phyloP scores from a whole-genome alignment of 1,139 yeast genomes.

The Geotrichum histeridarum region DNA sequence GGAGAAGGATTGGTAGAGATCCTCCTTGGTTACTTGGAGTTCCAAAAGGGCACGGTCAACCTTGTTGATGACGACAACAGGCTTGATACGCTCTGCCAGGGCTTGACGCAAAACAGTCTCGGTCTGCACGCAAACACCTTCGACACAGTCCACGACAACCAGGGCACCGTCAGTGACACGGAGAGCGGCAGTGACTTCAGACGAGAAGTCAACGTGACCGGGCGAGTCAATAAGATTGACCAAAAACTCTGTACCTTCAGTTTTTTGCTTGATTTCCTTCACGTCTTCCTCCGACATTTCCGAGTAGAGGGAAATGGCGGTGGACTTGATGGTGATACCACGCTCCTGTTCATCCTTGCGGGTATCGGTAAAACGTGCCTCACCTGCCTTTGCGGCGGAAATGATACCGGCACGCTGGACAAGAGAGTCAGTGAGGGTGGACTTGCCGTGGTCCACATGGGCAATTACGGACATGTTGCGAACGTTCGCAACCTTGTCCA shows the following conservation, averaged over 20 bases:
- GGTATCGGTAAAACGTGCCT: constrained; percentile 99
- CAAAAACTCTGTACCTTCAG: constrained; percentile 90
- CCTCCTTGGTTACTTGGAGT: constrained; percentile 98
- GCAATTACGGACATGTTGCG: constrained; percentile 99
- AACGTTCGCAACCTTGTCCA: constrained; percentile 99
- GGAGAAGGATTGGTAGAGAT: constrained; percentile 94
- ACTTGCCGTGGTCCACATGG: constrained; percentile 99
- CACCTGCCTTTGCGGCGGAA: constrained; percentile 99
- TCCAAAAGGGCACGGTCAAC: constrained; percentile 99
- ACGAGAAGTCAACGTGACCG: constrained; percentile 99
- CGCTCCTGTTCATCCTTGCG: constrained; percentile 99
- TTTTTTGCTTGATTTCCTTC: constrained; percentile 93
- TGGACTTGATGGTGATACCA: constrained; percentile 98
- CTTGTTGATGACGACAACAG: constrained; percentile 97
- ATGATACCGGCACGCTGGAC: constrained; percentile 99
- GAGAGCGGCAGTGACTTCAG: constrained; percentile 99
- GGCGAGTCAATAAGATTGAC: constrained; percentile 98
- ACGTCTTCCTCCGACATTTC: constrained; percentile 85
- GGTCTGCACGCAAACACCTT: constrained; percentile 99
- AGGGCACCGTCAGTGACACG: constrained; percentile 99
- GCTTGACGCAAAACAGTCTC: constrained; percentile 99
- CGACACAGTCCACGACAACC: constrained; percentile 98
- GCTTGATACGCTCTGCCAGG: constrained; percentile 98
- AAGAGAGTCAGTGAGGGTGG: constrained; percentile 97
- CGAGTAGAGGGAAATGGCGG: constrained; percentile 95